Evolutionary conservation across 169 alveolate genomes (phyloP), one percentile per base, ranked within the genome.

Genomic region (Plasmodium blacklocki): DNA sequence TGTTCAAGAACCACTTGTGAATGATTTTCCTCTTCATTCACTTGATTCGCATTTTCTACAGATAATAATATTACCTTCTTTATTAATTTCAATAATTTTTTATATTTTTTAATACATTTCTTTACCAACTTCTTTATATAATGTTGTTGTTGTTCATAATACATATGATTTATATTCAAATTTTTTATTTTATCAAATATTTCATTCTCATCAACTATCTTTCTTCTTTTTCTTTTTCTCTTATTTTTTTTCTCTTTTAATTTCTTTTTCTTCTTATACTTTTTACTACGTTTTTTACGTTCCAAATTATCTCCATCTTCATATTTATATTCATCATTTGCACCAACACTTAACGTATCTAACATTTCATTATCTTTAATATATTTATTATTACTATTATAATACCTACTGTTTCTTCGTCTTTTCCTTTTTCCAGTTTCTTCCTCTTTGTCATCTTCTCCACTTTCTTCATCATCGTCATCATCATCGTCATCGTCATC

Each of bases 51-150:
- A 5, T n/a, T 73, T 54, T 15, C 68, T 14, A 5, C n/a, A 14
- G 58, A 54, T 12, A 64, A 45, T 5, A 19, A 54, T 15, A 71
- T 12, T 6, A 83, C 76, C 47, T 68, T 83, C 19, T 68, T 83
- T 18, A 83, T 83, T 15, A 83, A 49, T 49, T 68, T 83, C 12
- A 83, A 72, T 54, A 83, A 58, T 63, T 83, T 83, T 58, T 83
- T 83, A 62, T 83, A 56, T 66, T 83, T 83, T 39, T 83, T 83
- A 19, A 83, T 43, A 49, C 26, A 70, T 49, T 68, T 83, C 50
- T 83, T 83, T 47, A 73, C 66, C 15, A 83, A 14, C 52, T 83
- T 83, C 49, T 83, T 83, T 60, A 83, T 83, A 49, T 85, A 68
- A 49, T 83, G 83, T 49, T 83, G 75, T 39, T 39, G 47, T 6